phyloP scores from a whole-genome alignment of 495 filamentous ascomycete species.

The Neurospora intermedia region DNA sequence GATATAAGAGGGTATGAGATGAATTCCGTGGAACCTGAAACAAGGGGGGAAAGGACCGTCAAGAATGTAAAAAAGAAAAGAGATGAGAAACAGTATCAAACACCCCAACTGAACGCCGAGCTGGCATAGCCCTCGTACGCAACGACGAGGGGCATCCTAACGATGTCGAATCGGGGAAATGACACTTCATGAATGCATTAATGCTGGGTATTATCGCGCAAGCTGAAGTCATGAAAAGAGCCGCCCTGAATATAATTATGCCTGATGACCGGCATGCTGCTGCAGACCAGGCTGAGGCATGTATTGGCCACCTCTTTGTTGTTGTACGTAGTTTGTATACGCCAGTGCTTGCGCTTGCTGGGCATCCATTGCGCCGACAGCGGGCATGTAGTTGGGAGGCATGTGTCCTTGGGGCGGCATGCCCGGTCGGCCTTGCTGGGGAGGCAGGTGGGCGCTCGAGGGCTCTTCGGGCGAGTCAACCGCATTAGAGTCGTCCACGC shows the following conservation, averaged over 20 bases:
- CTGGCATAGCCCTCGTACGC: conserved; percentile 10
- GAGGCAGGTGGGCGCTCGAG: conserved; percentile 45
- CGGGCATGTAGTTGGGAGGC: conserved; percentile 38
- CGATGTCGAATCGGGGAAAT: conserved; percentile 20
- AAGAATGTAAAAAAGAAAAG: conserved; percentile 12
- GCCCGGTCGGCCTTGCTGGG: conserved; percentile 38
- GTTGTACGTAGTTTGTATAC: conserved; percentile 50
- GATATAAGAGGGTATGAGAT: conserved; percentile 2
- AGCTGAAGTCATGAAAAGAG: conserved; percentile 21
- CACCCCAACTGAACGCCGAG: conserved; percentile 20
- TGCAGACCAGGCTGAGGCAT: conserved; percentile 45
- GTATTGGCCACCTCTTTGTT: conserved; percentile 38
- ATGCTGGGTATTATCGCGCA: conserved; percentile 38
- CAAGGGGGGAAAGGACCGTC: conserved; percentile 2
- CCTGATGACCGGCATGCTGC: conserved; percentile 45
- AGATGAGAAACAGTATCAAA: conserved; percentile 20
- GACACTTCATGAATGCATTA: conserved; percentile 40
- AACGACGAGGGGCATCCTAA: conserved; percentile 12
- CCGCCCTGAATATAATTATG: conserved; percentile 20
- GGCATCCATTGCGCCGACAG: conserved; percentile 42
- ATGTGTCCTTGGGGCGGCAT: conserved; percentile 41
- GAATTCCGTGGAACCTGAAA: conserved; percentile 9
- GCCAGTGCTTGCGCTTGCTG: conserved; percentile 49
- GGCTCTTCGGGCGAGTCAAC: conserved; percentile 58
- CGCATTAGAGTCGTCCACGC: conserved; percentile 61